Evolutionary conservation across 1,284 basidiomycete species (phyloP), one percentile per base, ranked within the genome.

Genomic region (Sporisorium sorghi): DNA sequence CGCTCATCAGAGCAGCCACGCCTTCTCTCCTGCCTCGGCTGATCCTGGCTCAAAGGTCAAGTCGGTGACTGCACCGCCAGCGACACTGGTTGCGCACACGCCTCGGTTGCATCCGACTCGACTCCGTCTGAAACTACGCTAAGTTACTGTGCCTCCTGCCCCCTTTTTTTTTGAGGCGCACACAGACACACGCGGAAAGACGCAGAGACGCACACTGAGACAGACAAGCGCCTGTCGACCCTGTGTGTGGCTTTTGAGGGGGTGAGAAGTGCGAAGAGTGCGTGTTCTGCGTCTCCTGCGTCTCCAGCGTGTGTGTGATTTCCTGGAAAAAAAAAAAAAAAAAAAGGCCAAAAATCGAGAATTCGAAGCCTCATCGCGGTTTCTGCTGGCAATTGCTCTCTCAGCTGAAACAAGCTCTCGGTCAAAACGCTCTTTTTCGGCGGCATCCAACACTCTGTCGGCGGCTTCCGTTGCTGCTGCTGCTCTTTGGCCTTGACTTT

Each of bases 261-360:
- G 5, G 28, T 30, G 5, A 9, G 28, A 30, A 9, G 28, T 30
- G 28, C 28, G 28, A 5, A 5, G 9, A 30, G 28, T 30, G 28
- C 28, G 28, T 9, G 28, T 30, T 30, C 28, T 30, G 28, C 10
- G 28, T 48, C n/a, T 26, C 5, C 51, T 33, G 26, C 37, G 23
- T 26, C n/a, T n/a, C n/a, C n/a, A n/a, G n/a, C n/a, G 28, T 24
- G 39, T 44, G 52, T 54, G 50, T 52, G 50, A 52, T 28, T 52
- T 51, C 23, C 26, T 5, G 14, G 3, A 40, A 39, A 40, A 40
- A 35, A 32, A 35, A 50, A 24, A 17, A 12, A 14, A 15, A 30
- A 9, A 30, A 9, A 30, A 30, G 28, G n/a, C n/a, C n/a, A n/a
- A n/a, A n/a, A n/a, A n/a, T n/a, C n/a, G n/a, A n/a, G n/a, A 43